Evolutionary conservation across 345 rosid species (phyloP).

Genomic region (Populus simonii): DNA sequence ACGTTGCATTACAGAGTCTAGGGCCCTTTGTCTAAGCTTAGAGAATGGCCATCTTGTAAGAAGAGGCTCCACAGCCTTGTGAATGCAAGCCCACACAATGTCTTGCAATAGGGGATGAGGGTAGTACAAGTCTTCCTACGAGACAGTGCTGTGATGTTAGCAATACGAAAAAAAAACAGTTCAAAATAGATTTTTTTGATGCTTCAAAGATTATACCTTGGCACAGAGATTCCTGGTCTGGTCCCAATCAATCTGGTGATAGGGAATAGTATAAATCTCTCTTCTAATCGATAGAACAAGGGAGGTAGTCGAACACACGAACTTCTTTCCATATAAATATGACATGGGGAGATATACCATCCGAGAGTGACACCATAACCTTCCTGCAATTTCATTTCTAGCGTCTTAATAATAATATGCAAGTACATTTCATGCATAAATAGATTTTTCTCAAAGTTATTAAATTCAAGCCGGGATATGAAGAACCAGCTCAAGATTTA

Average conservation of each 20-base stretch:
- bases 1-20: slow-evolving; percentile 44
- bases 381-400: slow-evolving; percentile 27
- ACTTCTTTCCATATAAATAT: slow-evolving; percentile 59
- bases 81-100: slow-evolving; percentile 50
- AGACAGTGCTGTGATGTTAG: not conserved
- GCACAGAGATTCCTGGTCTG: slow-evolving; percentile 41
- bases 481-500: too few species aligned
- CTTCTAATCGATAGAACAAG: slow-evolving; percentile 45
- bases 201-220: slow-evolving; percentile 28
- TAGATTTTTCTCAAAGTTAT: too few species aligned
- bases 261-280: slow-evolving; percentile 49
- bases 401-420: too few species aligned
- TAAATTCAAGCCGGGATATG: too few species aligned
- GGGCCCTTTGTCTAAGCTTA: slow-evolving; percentile 49
- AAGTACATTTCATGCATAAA: too few species aligned
- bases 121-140: slow-evolving; percentile 58
- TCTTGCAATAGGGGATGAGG: slow-evolving; percentile 57
- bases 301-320: slow-evolving; percentile 43
- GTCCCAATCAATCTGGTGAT: slow-evolving; percentile 55
- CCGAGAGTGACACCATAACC: slow-evolving; percentile 49
- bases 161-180: not conserved
- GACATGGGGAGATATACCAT: slow-evolving; percentile 62
- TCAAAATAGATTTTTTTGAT: not conserved
- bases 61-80: slow-evolving; percentile 49
- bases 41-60: slow-evolving; percentile 51